Evolutionary conservation across 495 filamentous ascomycete genomes (phyloP), one percentile per base, ranked within the genome.

Genomic region (Penicillium soppii): DNA sequence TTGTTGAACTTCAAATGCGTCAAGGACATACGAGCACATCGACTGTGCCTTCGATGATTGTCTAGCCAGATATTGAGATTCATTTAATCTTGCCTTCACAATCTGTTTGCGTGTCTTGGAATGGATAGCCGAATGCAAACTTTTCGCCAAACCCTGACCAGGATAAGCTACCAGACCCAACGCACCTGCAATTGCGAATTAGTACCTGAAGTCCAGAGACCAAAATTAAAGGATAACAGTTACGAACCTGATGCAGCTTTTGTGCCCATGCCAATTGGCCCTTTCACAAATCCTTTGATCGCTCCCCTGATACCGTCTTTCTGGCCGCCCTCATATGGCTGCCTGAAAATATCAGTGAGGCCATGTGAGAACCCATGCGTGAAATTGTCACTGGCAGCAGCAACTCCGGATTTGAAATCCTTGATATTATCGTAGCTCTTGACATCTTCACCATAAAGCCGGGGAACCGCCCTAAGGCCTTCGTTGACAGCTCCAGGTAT

Each of bases 401-500:
- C 26, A 6, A 61, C 56, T 3, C 73, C 73, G 6, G 62, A 64
- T 44, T 67, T 68, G 62, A 65, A 75, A 35, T 72, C 73, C 1
- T 46, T 49, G 10, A 77, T 61, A 3, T 61, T 45, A 6, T 57
- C 60, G 19, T 71, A 58, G 21, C 68, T 58, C 20, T 56, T 58
- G 21, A 76, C 79, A 45, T 74, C 71, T 52, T 83, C 85, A 5
- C 88, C 88, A 56, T 90, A 90, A 1, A 95, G 73, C 1, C 88
- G 80, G 1, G 91, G 91, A 0, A 89, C 87, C 54, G 91, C 91
- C 62, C 92, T 88, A 51, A 92, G 87, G 1, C 90, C 90, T 58
- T 92, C 89, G 3, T 87, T 82, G 2, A 92, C 62, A 0, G 90
- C 88, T 1, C 91, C 69, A 4, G 81, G 78, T 17, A 94, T 73